Base-by-base conservation (phyloP, 495 filamentous ascomycete genomes). In the Sordaria brevicollis region DNA sequence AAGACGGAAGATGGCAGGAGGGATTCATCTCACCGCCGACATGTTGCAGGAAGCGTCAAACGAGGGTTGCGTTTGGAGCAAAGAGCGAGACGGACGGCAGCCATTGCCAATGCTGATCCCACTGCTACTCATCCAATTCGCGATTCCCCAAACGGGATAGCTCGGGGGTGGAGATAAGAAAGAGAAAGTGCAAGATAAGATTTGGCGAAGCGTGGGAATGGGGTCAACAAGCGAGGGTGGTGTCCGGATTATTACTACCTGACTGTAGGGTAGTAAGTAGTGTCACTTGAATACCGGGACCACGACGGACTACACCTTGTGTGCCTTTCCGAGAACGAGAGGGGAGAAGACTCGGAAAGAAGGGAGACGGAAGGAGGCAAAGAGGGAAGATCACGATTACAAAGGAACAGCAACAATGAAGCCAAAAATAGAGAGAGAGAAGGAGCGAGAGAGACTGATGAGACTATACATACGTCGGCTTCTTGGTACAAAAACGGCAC, bases 401-500 rank as follows among this genome's bases (percentile, higher is more conserved):
- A 57, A 19, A 69, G 29, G 38, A 62, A 57, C n/a, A n/a, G n/a
- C n/a, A n/a, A n/a, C n/a, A 67, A 66, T 31, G 10, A 66, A 35
- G 36, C 65, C 10, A 38, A 72, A 62, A 43, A 68, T 33, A 67
- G 54, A 65, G 68, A 38, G 13, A 37, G 67, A 69, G 36, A 37
- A 31, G 41, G 72, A 68, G 43, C 66, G 70, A 65, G 33, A 69
- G 71, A 67, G 72, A 62, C 57, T 69, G 73, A 43, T 67, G 70
- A 43, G 73, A 68, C 62, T 67, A 65, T 57, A 80, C 88, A 81
- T 79, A 92, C 90, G 78, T 93, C 89, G 72, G 86, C 88, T 76
- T 95, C 92, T 80, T 99, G 95, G 79, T 94, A 98, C 57, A 96
- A 82, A 88, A 97, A 99, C 13, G 95, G 95, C 29, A 94, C 94